phyloP scores from a whole-genome alignment of 305 asterid genomes.

The Solanum hybrid region DNA sequence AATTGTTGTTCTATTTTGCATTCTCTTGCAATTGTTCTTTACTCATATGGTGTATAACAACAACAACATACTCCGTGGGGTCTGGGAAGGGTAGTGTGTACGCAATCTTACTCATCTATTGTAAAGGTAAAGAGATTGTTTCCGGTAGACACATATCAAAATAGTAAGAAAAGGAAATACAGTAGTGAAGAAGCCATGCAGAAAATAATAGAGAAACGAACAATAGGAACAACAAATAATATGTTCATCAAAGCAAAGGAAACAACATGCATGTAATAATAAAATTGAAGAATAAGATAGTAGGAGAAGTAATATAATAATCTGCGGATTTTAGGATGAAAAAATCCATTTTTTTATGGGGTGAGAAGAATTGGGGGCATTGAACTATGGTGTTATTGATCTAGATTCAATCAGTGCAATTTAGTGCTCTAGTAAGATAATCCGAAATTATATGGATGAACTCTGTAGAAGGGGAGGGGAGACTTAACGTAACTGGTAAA shows the following conservation, averaged over 20 bases:
- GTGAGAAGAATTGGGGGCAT: neutral
- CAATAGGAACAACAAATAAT: neutral
- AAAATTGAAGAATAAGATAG: neutral
- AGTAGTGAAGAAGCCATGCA: neutral
- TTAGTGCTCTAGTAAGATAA: neutral
- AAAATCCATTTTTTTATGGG: neutral
- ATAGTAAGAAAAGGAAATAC: neutral
- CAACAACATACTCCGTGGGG: neutral
- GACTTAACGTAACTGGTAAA: neutral
- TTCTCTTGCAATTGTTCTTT: neutral
- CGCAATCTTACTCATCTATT: neutral
- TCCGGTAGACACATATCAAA: neutral
- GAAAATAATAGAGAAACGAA: neutral
- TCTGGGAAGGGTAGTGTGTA: neutral
- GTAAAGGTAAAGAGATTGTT: neutral
- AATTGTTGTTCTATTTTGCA: neutral
- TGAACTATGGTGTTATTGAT: neutral
- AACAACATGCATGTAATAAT: neutral
- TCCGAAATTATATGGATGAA: neutral
- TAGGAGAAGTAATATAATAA: too few relatives aligned
- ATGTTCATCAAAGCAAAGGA: neutral
- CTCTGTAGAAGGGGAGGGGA: neutral
- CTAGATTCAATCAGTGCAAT: neutral
- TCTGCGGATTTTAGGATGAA: neutral
- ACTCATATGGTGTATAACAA: neutral